A percentile compares a stretch with the other conserved stretches of the same genome.
These are phyloP conservation scores for Sordaria brevicollis DNA, from an alignment of 495 filamentous ascomycete genomes.

Conservation along the genomic window DNA sequence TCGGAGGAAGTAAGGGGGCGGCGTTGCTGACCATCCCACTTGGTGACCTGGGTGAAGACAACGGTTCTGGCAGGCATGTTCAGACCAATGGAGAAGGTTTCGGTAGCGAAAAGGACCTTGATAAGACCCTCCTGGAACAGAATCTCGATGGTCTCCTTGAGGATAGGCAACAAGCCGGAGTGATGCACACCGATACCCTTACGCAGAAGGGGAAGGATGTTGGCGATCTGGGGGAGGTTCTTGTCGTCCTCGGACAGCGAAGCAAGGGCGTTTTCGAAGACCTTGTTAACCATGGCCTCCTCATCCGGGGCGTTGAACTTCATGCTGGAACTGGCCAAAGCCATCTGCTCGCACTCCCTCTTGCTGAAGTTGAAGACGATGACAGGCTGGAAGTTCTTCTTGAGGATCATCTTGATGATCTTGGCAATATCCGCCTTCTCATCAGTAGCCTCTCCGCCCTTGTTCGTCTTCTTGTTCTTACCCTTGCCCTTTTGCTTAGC, in stretches of 20 bases:
- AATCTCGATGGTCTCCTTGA: constrained; percentile 98
- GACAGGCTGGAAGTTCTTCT: constrained; percentile 89
- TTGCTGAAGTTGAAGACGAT: constrained; percentile 99
- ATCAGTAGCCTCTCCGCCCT: constrained; percentile 58
- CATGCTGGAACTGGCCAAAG: constrained; percentile 70
- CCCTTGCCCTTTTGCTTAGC: constrained; percentile 75
- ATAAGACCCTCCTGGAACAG: constrained; percentile 96
- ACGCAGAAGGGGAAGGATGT: constrained; percentile 80
- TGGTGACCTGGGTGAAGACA: constrained; percentile 91
- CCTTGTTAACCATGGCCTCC: constrained; percentile 86
- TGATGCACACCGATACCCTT: constrained; percentile 96
- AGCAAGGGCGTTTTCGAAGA: constrained; percentile 83
- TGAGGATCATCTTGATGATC: constrained; percentile 97
- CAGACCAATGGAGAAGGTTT: constrained; percentile 95
- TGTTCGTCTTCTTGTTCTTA: constrained; percentile 83
- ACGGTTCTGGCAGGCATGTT: constrained; percentile 99
- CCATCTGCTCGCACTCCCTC: constrained; percentile 80
- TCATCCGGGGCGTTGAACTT: constrained; percentile 98
- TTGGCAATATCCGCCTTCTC: constrained; percentile 82
- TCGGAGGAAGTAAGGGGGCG: constrained; percentile 90
- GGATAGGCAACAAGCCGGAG: constrained; percentile 85
- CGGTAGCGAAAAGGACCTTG: constrained; percentile 94
- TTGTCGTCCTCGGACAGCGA: constrained; percentile 87
- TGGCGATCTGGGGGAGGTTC: constrained; percentile 74
- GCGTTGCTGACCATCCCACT: constrained; percentile 76